These are phyloP conservation scores for Mucor circinelloides DNA, from an alignment of 371 early-diverging fungal species.

Conservation along the genomic window DNA sequence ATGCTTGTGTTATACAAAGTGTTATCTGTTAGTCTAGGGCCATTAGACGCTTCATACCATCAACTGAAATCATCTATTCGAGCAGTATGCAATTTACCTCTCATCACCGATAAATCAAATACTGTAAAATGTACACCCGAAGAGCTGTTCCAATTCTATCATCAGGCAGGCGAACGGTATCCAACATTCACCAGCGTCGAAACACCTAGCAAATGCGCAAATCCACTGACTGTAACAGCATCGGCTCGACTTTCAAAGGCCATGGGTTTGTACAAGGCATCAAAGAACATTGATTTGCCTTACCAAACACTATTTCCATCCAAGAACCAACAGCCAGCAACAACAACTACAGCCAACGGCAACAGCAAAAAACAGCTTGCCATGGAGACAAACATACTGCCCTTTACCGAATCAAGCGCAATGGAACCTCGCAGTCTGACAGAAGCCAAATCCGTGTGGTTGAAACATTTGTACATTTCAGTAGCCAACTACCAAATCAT, in stretches of 20 bases:
- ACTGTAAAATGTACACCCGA: constrained; percentile 65
- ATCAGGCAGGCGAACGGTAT: constrained; percentile 58
- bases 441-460: constrained; percentile 64
- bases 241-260: constrained; percentile 22
- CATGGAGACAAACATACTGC: constrained; percentile 24
- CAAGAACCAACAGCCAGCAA: constrained; percentile 18
- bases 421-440: constrained; percentile 55
- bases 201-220: background rate
- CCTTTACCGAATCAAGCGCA: constrained; percentile 40
- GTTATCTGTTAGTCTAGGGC: constrained; percentile 64
- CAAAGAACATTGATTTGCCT: constrained; percentile 33
- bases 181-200: constrained; percentile 55
- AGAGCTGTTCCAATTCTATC: constrained; percentile 65
- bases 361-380: background rate
- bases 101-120: constrained; percentile 2
- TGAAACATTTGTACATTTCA: constrained; percentile 64
- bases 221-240: constrained; percentile 6
- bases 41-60: constrained; percentile 40
- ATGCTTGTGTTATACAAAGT: constrained; percentile 72
- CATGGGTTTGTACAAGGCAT: constrained; percentile 40
- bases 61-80: constrained; percentile 55
- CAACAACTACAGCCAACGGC: background rate
- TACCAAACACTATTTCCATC: constrained; percentile 52
- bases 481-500: constrained; percentile 63
- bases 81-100: constrained; percentile 45